Conservation (phyloP, 2,329 filamentous ascomycete species). For the Aureobasidium sp. region DNA sequence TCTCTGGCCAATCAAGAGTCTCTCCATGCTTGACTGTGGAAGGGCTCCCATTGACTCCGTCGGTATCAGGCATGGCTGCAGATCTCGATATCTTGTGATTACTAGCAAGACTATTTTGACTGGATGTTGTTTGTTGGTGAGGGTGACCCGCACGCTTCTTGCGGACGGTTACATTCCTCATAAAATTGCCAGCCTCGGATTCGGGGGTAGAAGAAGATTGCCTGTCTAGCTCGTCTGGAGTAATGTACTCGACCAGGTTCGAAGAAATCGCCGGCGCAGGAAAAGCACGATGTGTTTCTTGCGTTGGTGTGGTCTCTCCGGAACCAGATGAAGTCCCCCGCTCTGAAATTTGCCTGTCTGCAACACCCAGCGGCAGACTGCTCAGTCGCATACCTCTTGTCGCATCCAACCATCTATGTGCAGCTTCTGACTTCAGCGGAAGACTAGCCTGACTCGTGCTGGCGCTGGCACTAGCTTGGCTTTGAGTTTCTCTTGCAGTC, state of each 20-base stretch:
- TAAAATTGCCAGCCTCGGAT: constrained; percentile 1
- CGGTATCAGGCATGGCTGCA: background rate
- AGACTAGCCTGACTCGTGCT: constrained; percentile 17
- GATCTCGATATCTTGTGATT: background rate
- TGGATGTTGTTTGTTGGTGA: constrained; percentile 6
- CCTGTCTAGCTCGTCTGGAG: background rate
- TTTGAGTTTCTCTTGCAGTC: constrained; percentile 35
- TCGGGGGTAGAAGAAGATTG: background rate
- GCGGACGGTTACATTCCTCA: constrained; percentile 34
- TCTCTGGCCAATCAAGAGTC: constrained; percentile 42
- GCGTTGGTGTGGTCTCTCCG: constrained; percentile 5
- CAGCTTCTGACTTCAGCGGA: background rate
- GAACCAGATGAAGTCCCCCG: background rate
- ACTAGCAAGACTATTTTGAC: background rate
- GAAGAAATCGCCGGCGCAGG: background rate
- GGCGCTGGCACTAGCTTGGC: constrained; percentile 26
- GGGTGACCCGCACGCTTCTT: constrained; percentile 22
- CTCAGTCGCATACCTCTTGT: constrained; percentile 9
- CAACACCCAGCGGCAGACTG: background rate
- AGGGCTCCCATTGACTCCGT: background rate
- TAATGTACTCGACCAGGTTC: background rate
- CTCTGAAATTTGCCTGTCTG: background rate
- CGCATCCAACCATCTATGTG: constrained; percentile 5
- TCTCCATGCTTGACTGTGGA: constrained; percentile 28
- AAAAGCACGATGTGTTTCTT: background rate